phyloP scores from a whole-genome alignment of 345 rosid species.

The Jatropha curcas region DNA sequence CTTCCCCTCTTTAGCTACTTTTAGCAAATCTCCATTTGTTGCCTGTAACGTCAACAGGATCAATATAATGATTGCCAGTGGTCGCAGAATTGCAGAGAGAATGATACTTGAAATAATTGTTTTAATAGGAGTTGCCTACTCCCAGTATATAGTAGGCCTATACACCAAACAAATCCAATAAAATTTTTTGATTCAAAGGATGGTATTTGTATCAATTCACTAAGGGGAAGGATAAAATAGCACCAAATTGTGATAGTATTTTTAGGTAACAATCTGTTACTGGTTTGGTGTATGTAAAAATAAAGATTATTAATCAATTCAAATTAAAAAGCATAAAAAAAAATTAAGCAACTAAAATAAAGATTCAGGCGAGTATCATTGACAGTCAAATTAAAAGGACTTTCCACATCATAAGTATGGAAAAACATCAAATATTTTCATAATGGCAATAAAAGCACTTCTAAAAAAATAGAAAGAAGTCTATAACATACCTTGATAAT shows the following conservation, averaged over 20 bases:
- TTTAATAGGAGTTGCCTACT: too few relatives aligned
- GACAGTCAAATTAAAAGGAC: background rate
- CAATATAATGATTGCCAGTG: background rate
- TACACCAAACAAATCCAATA: too few relatives aligned
- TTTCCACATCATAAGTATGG: background rate
- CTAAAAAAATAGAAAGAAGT: background rate
- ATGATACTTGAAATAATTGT: background rate
- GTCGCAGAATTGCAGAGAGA: background rate
- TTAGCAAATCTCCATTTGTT: slow-evolving; percentile 47
- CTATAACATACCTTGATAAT: slow-evolving; percentile 49
- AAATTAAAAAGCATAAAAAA: background rate
- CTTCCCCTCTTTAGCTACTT: slow-evolving; percentile 46
- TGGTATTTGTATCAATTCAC: too few relatives aligned
- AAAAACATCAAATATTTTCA: too few relatives aligned
- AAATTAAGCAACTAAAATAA: too few relatives aligned
- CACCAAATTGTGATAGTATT: too few relatives aligned
- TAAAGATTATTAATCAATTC: background rate
- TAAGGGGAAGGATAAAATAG: too few relatives aligned
- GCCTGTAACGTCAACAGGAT: slow-evolving; percentile 32
- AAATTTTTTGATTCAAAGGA: too few relatives aligned
- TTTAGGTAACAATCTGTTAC: too few relatives aligned
- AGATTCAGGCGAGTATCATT: background rate
- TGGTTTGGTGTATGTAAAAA: too few relatives aligned
- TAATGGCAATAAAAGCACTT: background rate
- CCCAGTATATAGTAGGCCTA: too few relatives aligned